phyloP scores from a whole-genome alignment of 257 asterid species.

The Voacanga thouarsii region DNA sequence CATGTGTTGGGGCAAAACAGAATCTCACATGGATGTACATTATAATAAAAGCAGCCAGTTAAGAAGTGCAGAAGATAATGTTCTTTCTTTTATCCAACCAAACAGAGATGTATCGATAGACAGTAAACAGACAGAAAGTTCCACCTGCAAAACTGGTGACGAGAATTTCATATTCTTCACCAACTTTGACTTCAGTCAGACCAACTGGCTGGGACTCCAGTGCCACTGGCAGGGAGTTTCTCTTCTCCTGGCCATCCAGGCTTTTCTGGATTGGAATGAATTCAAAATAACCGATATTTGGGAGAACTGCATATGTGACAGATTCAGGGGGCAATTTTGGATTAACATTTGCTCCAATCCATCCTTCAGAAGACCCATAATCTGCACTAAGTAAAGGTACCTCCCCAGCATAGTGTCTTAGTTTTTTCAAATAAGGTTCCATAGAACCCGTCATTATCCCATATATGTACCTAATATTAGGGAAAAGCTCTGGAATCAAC shows the following conservation, averaged over 20 bases:
- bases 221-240: background rate
- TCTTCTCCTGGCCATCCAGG: constrained; percentile 26
- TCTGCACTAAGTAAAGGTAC: constrained; percentile 80
- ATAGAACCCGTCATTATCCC: constrained; percentile 97
- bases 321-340: constrained; percentile 69
- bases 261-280: constrained; percentile 60
- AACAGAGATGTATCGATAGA: background rate
- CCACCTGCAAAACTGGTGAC: constrained; percentile 83
- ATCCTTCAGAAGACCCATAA: constrained; percentile 94
- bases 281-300: constrained; percentile 80
- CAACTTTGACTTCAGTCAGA: constrained; percentile 66
- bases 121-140: background rate
- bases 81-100: background rate
- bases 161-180: constrained; percentile 74
- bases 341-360: constrained; percentile 83
- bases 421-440: constrained; percentile 79
- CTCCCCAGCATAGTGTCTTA: constrained; percentile 86
- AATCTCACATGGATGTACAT: background rate
- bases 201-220: constrained; percentile 44
- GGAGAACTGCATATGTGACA: constrained; percentile 77
- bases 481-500: constrained; percentile 63
- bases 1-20: background rate
- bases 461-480: constrained; percentile 63
- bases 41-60: background rate
- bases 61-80: background rate